A percentile compares a stretch with the other conserved stretches of the same genome.
Evolutionary conservation across 441 rosid genomes (phyloP).

Genomic region (Jatropha podagrica): DNA sequence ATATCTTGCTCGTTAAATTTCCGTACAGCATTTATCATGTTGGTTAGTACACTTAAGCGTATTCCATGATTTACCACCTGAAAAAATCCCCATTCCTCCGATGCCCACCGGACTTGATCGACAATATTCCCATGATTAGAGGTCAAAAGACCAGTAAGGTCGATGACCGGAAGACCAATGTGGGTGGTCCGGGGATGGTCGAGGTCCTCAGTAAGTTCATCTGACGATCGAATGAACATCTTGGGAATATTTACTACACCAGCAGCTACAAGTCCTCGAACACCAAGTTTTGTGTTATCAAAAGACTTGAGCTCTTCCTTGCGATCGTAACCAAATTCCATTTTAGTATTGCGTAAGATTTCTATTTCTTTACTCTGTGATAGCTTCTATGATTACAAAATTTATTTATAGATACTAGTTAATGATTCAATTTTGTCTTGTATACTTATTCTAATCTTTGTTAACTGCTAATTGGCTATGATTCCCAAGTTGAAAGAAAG

Average conservation of each 20-base stretch:
- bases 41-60: slow-evolving; percentile 1
- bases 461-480: no score
- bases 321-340: slow-evolving; percentile 12
- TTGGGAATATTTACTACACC: slow-evolving; percentile 27
- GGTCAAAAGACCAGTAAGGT: slow-evolving; percentile 16
- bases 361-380: background rate
- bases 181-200: background rate
- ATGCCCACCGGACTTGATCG: slow-evolving; percentile 21
- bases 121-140: slow-evolving; percentile 18
- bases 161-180: slow-evolving; percentile 26
- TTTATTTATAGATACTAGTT: no score
- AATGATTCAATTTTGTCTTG: no score
- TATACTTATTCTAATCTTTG: no score
- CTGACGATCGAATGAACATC: slow-evolving; percentile 24
- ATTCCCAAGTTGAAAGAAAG: no score
- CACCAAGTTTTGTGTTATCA: slow-evolving; percentile 32
- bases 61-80: slow-evolving; percentile 37
- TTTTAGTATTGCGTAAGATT: background rate
- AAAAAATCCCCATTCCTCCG: slow-evolving; percentile 35
- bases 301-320: slow-evolving; percentile 25
- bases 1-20: slow-evolving; percentile 1
- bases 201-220: slow-evolving; percentile 1
- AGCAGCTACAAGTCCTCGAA: slow-evolving; percentile 31
- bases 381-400: no score
- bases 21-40: slow-evolving; percentile 20